phyloP scores from a whole-genome alignment of 306 rosid species.

The Sophora flavescens region DNA sequence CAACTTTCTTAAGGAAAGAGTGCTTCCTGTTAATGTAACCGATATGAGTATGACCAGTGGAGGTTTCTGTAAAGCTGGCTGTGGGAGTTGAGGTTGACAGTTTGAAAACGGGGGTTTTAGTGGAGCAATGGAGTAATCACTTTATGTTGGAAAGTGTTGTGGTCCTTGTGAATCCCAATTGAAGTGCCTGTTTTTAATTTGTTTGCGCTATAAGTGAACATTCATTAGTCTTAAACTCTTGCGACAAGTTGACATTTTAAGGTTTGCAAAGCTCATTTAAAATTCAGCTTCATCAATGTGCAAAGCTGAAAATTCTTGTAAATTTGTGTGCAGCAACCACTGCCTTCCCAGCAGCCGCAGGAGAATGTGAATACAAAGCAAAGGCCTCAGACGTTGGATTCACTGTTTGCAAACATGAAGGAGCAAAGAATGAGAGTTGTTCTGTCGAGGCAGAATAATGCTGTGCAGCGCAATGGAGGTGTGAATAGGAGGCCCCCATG shows the following conservation, averaged over 20 bases:
- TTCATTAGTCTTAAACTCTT: background rate
- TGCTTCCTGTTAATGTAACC: background rate
- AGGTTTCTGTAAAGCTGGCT: background rate
- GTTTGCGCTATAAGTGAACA: background rate
- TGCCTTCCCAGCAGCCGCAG: slow-evolving; percentile 48
- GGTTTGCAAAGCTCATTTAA: background rate
- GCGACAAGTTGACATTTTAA: background rate
- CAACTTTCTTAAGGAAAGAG: background rate
- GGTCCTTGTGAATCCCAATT: slow-evolving; percentile 12
- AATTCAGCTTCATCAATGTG: background rate
- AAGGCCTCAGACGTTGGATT: slow-evolving; percentile 83
- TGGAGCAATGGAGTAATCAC: background rate
- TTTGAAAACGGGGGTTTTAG: background rate
- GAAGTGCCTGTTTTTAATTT: background rate
- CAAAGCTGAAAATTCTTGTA: background rate
- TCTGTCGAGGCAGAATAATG: slow-evolving; percentile 61
- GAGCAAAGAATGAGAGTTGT: slow-evolving; percentile 77
- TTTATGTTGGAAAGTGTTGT: background rate
- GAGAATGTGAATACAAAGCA: slow-evolving; percentile 59
- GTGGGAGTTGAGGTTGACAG: background rate
- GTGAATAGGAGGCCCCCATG: slow-evolving; percentile 67
- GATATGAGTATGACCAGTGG: background rate
- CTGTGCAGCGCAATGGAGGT: slow-evolving; percentile 54
- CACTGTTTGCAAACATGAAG: slow-evolving; percentile 84
- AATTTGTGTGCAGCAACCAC: slow-evolving; percentile 47